Percentiles rank a stretch among this genome's conserved stretches.
phyloP scores from a whole-genome alignment of 2,329 filamentous ascomycete genomes.

The Colletotrichum sp. region DNA sequence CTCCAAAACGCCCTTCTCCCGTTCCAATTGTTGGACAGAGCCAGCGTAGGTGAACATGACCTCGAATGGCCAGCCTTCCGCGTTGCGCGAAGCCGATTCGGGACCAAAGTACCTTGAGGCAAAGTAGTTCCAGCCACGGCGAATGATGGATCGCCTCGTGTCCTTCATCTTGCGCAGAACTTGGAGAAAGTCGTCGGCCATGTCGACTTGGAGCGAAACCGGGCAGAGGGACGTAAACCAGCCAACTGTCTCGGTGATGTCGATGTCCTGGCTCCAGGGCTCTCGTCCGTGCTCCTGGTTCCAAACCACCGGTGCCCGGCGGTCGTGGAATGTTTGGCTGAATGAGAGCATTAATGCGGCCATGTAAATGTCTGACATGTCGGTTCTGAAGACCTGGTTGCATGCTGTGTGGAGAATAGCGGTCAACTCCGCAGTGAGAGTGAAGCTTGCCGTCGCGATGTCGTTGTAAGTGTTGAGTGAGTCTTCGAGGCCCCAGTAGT shows the following conservation, averaged over 20 bases:
- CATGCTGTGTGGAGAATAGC: conserved; percentile 45
- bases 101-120: conserved; percentile 45
- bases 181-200: conserved; percentile 52
- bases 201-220: conserved; percentile 46
- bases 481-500: conserved; percentile 53
- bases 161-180: conserved; percentile 61
- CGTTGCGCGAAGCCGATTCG: conserved; percentile 31
- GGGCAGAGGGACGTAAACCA: conserved; percentile 66
- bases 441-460: conserved; percentile 45
- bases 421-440: conserved; percentile 45
- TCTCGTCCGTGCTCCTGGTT: conserved; percentile 56
- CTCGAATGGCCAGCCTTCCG: conserved; percentile 56
- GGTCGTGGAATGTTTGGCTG: conserved; percentile 57
- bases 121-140: conserved; percentile 55
- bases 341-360: conserved; percentile 62
- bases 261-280: conserved; percentile 47
- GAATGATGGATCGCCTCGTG: conserved; percentile 45
- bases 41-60: conserved; percentile 64
- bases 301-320: conserved; percentile 56
- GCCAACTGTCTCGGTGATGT: conserved; percentile 62
- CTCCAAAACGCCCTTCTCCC: conserved; percentile 53
- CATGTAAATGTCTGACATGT: conserved; percentile 58
- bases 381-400: conserved; percentile 53
- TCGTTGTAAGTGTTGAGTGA: conserved; percentile 51
- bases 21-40: conserved; percentile 51